phyloP scores from a whole-genome alignment of 352 stramenopile genomes.

The Globisporangium mamillatum region DNA sequence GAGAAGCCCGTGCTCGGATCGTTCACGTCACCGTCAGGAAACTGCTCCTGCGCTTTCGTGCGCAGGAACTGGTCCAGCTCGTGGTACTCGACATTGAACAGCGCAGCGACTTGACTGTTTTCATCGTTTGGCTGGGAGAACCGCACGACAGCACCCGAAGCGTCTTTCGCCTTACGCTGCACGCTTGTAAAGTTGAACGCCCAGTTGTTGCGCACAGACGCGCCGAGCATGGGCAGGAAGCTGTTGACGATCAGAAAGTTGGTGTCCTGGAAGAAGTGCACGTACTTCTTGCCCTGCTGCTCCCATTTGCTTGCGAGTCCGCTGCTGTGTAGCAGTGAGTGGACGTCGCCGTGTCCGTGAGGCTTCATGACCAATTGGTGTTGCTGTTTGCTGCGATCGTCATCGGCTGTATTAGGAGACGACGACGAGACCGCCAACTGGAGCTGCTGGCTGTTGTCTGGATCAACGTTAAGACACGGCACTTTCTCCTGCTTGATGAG shows the following conservation, averaged over 20 bases:
- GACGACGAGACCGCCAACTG: conserved; percentile 63
- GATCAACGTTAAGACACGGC: conserved; percentile 56
- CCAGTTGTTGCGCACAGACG: conserved; percentile 80
- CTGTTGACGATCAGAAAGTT: conserved; percentile 96
- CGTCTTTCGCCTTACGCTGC: conserved; percentile 93
- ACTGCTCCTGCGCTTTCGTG: conserved; percentile 32
- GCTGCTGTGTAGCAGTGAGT: conserved; percentile 89
- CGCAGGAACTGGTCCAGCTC: conserved; percentile 70
- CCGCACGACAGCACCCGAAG: conserved; percentile 60
- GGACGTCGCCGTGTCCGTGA: conserved; percentile 98
- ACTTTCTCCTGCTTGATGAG: conserved; percentile 99
- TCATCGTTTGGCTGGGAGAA: conserved; percentile 26
- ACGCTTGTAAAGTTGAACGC: conserved; percentile 94
- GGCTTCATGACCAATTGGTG: conserved; percentile 90
- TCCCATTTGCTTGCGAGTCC: conserved; percentile 73
- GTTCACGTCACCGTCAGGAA: conserved; percentile 62
- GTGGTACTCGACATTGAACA: conserved; percentile 80
- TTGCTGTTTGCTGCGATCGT: conserved; percentile 4
- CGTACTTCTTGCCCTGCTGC: conserved; percentile 79
- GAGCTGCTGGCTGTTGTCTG: conserved; percentile 58
- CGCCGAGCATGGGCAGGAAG: conserved; percentile 86
- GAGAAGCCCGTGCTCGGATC: conserved; percentile 51
- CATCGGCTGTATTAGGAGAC: conserved; percentile 22
- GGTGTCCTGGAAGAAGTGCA: conserved; percentile 97
- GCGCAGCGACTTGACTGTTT: conserved; percentile 13